Evolutionary conservation across 2,329 filamentous ascomycete species (phyloP).

Genomic region (Neofusicoccum kwambonambiense): DNA sequence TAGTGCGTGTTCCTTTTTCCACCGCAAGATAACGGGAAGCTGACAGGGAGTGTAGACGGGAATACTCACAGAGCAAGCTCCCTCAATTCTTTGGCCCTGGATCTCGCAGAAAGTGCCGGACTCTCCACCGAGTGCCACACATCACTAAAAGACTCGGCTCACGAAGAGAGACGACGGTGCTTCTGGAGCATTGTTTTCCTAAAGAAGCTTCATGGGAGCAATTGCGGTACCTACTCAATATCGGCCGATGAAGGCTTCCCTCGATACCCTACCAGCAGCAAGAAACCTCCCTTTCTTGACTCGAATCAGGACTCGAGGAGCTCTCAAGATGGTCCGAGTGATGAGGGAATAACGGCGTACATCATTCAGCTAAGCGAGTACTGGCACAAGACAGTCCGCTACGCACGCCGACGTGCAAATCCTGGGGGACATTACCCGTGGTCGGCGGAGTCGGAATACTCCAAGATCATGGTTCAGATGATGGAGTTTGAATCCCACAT

Average conservation of each 20-base stretch:
- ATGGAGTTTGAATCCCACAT: conserved; percentile 55
- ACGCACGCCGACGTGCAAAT: conserved; percentile 47
- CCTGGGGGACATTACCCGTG: conserved; percentile 46
- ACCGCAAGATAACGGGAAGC: not conserved
- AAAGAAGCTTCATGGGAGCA: conserved; percentile 34
- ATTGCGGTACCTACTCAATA: conserved; percentile 31
- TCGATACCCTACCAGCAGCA: conserved; percentile 41
- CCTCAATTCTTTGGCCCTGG: conserved; percentile 47
- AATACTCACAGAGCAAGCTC: conserved; percentile 46
- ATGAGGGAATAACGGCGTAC: conserved; percentile 48
- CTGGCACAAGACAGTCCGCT: conserved; percentile 49
- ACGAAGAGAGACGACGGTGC: conserved; percentile 32
- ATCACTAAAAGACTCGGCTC: conserved; percentile 20
- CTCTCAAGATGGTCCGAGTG: conserved; percentile 20
- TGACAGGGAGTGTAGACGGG: conserved; percentile 37
- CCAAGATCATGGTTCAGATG: conserved; percentile 49
- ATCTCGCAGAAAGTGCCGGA: conserved; percentile 46
- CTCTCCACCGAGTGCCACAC: conserved; percentile 37
- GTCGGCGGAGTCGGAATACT: conserved; percentile 54
- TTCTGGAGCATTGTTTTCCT: conserved; percentile 36
- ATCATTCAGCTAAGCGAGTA: conserved; percentile 48
- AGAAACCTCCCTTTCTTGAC: conserved; percentile 25
- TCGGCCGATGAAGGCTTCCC: conserved; percentile 33
- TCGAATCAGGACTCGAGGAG: conserved; percentile 23
- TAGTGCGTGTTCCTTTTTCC: conserved; percentile 27